Percentiles rank a stretch among this genome's conserved stretches.
Evolutionary conservation across 1,139 yeast genomes (phyloP).

Genomic region (Sugiyamaella japonica): DNA sequence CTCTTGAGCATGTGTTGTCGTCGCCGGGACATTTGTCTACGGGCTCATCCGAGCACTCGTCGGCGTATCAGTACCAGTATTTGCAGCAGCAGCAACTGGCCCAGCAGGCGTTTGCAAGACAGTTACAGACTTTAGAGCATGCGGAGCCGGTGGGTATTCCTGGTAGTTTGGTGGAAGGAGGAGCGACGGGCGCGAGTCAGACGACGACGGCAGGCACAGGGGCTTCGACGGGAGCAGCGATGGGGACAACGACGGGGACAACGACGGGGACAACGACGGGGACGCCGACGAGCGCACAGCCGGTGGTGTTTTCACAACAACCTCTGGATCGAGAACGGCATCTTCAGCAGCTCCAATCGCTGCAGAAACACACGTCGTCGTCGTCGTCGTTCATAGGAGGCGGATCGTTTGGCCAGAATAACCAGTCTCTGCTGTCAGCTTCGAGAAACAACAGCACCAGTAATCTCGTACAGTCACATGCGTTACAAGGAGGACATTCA

Average conservation of each 20-base stretch:
- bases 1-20: conserved; percentile 2
- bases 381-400: not conserved
- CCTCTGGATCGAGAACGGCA: conserved; percentile 10
- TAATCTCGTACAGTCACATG: conserved; percentile 11
- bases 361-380: conserved; percentile 12
- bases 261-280: no score
- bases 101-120: conserved; percentile 26
- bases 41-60: conserved; percentile 9
- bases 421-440: not conserved
- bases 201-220: no score
- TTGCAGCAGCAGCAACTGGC: conserved; percentile 30
- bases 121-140: conserved; percentile 20
- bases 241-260: no score
- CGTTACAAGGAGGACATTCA: conserved; percentile 10
- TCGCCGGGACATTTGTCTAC: conserved; percentile 6
- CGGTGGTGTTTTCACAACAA: not conserved
- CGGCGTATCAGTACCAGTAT: conserved; percentile 27
- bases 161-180: not conserved
- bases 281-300: not conserved
- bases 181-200: no score
- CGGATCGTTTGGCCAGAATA: conserved; percentile 4
- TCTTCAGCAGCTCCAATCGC: conserved; percentile 12
- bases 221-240: no score
- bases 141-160: conserved; percentile 30
- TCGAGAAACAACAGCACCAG: conserved; percentile 10